Evolutionary conservation across 2,329 filamentous ascomycete species (phyloP).

Genomic region (Colletotrichum sp.): DNA sequence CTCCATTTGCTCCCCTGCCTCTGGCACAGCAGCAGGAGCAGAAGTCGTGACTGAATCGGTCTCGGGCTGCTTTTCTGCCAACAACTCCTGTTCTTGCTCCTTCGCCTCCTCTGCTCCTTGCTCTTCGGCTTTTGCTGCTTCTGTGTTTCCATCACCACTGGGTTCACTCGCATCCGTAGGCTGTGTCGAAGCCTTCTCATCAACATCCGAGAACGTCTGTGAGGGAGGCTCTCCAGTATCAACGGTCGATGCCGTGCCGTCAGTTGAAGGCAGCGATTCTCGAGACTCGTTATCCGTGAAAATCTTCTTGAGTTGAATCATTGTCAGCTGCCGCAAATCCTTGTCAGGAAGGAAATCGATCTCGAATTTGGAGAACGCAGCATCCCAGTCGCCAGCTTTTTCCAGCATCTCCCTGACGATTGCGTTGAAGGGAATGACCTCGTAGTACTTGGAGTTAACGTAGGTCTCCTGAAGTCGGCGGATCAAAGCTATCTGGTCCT

Average conservation of each 20-base stretch:
- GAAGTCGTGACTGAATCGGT: not conserved
- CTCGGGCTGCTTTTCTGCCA: not conserved
- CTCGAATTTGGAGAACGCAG: slow-evolving; percentile 88
- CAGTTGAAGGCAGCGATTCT: slow-evolving; percentile 73
- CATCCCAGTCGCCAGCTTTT: slow-evolving; percentile 92
- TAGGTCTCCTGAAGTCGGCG: slow-evolving; percentile 88
- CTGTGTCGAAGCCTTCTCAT: slow-evolving; percentile 50
- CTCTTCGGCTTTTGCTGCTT: slow-evolving; percentile 27
- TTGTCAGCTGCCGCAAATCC: slow-evolving; percentile 90
- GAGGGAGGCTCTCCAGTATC: slow-evolving; percentile 54
- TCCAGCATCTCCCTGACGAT: slow-evolving; percentile 91
- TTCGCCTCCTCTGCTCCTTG: not conserved
- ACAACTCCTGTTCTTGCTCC: not conserved
- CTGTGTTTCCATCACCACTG: slow-evolving; percentile 34
- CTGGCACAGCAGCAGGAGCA: not conserved
- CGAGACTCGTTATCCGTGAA: slow-evolving; percentile 91
- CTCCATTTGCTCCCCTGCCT: not conserved
- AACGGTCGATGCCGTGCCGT: slow-evolving; percentile 65
- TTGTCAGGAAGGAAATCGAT: slow-evolving; percentile 95
- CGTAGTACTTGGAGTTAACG: slow-evolving; percentile 93
- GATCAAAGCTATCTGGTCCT: slow-evolving; percentile 78
- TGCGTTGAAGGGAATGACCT: slow-evolving; percentile 91
- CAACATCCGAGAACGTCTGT: slow-evolving; percentile 50
- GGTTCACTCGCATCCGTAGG: slow-evolving; percentile 42
- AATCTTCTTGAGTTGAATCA: slow-evolving; percentile 91